Evolutionary conservation across 148 eudicot species (phyloP).

Genomic region (Camellia sinensis): DNA sequence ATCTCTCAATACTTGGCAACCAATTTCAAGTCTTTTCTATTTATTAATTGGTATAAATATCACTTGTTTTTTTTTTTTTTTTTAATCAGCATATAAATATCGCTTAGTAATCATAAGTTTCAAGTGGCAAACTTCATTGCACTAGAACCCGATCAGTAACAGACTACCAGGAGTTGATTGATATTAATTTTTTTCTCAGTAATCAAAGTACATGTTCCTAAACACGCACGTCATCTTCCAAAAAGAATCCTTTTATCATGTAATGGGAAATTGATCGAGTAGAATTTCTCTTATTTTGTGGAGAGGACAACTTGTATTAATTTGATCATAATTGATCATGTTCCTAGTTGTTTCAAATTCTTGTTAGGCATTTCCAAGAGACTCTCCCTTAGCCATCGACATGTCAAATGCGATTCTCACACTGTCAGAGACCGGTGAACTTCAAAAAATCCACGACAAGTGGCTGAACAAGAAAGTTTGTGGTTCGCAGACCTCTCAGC

Average conservation of each 20-base stretch:
- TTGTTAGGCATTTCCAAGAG: conserved; percentile 46
- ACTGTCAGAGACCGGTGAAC: conserved; percentile 50
- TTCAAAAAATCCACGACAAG: conserved; percentile 38
- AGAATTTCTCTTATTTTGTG: background rate
- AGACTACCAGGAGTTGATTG: no score
- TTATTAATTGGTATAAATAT: background rate
- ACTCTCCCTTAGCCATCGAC: conserved; percentile 53
- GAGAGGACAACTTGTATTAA: background rate
- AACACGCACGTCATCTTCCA: background rate
- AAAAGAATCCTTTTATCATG: background rate
- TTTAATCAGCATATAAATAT: no score
- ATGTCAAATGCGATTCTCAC: conserved; percentile 47
- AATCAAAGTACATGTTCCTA: background rate
- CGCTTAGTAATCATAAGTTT: no score
- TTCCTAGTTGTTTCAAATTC: conserved; percentile 5
- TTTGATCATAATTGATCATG: background rate
- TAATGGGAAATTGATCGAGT: no score
- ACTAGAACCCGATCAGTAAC: no score
- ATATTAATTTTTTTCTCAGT: no score
- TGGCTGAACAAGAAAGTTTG: conserved; percentile 24
- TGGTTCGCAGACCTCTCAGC: conserved; percentile 18
- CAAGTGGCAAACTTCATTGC: no score
- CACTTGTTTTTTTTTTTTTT: no score
- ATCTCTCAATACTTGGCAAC: background rate
- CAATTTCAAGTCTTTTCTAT: background rate